Evolutionary conservation across 176 grass and related monocot genomes (phyloP).

Genomic region (Triticum aestivum): DNA sequence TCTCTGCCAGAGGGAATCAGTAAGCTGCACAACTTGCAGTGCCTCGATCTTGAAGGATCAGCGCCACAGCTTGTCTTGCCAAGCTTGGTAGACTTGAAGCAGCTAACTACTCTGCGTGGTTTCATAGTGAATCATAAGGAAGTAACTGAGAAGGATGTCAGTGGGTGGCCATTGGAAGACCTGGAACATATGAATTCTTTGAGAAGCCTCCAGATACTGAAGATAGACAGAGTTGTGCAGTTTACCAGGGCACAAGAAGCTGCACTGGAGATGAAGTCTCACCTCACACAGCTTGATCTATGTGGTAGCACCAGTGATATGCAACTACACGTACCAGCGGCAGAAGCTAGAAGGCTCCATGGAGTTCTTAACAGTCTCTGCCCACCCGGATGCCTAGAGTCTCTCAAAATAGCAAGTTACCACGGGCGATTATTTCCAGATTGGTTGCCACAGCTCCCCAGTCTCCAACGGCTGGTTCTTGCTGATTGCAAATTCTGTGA

Average conservation of each 20-base stretch:
- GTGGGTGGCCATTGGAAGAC: constrained; percentile 38
- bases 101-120: constrained; percentile 31
- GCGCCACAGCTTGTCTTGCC: neutral
- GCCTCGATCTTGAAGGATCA: constrained; percentile 37
- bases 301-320: constrained; percentile 6
- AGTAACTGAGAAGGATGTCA: constrained; percentile 11
- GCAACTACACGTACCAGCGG: neutral
- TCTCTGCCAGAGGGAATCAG: constrained; percentile 19
- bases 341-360: constrained; percentile 17
- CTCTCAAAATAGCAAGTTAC: constrained; percentile 38
- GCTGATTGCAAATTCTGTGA: constrained; percentile 25
- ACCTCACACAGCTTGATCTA: constrained; percentile 35
- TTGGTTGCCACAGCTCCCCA: constrained; percentile 19
- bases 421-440: constrained; percentile 17
- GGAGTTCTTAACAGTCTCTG: constrained; percentile 14
- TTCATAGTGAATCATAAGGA: constrained; percentile 26
- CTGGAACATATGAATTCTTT: constrained; percentile 17
- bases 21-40: constrained; percentile 28
- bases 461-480: constrained; percentile 17
- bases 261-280: constrained; percentile 16
- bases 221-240: constrained; percentile 26
- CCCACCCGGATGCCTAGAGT: constrained; percentile 37
- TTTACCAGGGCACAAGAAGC: constrained; percentile 9
- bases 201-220: constrained; percentile 29
- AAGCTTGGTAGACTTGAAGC: constrained; percentile 16